Evolutionary conservation across 192 early-diverging fungal species (phyloP).

Genomic region (Coemansia sp.): DNA sequence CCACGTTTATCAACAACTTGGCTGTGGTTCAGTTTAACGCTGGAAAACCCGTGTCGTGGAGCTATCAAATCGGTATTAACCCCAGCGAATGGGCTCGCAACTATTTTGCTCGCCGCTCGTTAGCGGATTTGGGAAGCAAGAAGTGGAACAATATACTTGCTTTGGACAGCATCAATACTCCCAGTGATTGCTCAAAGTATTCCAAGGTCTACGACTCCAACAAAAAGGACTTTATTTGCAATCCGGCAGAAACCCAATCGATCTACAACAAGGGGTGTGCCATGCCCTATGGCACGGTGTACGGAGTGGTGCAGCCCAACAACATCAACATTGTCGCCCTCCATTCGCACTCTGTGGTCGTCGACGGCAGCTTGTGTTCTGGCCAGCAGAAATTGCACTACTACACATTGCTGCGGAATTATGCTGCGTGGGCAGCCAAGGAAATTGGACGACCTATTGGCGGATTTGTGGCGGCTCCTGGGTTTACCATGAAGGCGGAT

Average conservation of each 20-base stretch:
- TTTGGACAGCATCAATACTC: constrained; percentile 13
- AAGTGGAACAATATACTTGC: constrained; percentile 30
- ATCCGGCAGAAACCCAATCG: constrained; percentile 15
- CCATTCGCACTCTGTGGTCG: constrained; percentile 40
- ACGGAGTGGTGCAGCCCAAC: constrained; percentile 36
- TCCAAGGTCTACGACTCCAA: constrained; percentile 32
- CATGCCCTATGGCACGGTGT: constrained; percentile 43
- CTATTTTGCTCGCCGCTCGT: constrained; percentile 33
- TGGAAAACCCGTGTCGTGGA: neutral
- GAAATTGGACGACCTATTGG: constrained; percentile 29
- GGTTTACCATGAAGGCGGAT: constrained; percentile 16
- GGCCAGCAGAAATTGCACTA: constrained; percentile 35
- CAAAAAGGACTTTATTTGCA: constrained; percentile 41
- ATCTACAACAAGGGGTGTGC: constrained; percentile 25
- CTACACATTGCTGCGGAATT: constrained; percentile 46
- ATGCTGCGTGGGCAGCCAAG: constrained; percentile 40
- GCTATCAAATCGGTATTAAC: constrained; percentile 38
- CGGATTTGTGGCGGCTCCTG: constrained; percentile 21
- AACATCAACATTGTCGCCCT: constrained; percentile 30
- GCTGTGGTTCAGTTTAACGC: constrained; percentile 38
- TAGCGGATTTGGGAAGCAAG: constrained; percentile 1
- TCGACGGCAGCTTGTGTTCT: constrained; percentile 40
- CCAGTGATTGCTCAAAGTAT: constrained; percentile 25
- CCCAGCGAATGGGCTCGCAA: constrained; percentile 26
- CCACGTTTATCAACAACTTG: constrained; percentile 36